Percentiles rank a stretch among this genome's conserved stretches.
Conservation (phyloP, 1,284 basidiomycete genomes). For the Cryptococcus maquisensis region DNA sequence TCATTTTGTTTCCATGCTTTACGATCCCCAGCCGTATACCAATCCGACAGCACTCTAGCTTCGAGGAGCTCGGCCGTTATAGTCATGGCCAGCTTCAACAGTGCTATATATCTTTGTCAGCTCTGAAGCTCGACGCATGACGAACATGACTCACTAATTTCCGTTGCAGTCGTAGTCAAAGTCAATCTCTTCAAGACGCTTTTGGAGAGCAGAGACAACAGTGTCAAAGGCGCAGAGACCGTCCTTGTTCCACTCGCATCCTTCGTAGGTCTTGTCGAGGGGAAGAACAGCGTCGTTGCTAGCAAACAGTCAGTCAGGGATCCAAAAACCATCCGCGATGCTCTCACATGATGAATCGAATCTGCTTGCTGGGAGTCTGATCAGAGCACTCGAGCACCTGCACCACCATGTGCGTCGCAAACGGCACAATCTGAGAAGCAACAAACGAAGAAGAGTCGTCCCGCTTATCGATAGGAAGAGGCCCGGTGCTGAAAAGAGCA, state of each 20-base stretch:
- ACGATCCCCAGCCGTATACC: too few relatives aligned
- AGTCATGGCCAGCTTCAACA: constrained; percentile 21
- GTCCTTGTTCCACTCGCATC: constrained; percentile 63
- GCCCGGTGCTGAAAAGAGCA: constrained; percentile 30
- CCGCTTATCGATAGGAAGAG: constrained; percentile 20
- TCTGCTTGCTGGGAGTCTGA: constrained; percentile 37
- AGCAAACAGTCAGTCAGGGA: neutral
- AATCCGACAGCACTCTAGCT: neutral
- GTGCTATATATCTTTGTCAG: constrained; percentile 8
- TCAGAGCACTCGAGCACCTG: constrained; percentile 42
- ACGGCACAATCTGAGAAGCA: constrained; percentile 66
- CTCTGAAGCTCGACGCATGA: neutral
- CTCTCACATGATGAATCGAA: constrained; percentile 41
- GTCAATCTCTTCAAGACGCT: constrained; percentile 64
- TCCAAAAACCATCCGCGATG: neutral
- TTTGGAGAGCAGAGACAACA: constrained; percentile 67
- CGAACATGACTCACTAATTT: constrained; percentile 57
- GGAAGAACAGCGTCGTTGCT: constrained; percentile 87
- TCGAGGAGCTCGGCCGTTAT: constrained; percentile 24
- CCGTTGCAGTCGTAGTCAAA: constrained; percentile 72
- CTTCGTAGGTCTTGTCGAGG: constrained; percentile 63
- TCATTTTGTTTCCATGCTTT: too few relatives aligned
- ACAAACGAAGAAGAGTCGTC: constrained; percentile 53
- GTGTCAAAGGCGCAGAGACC: constrained; percentile 74
- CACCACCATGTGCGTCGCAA: constrained; percentile 56